Evolutionary conservation across 139 green algal genomes (phyloP).

Genomic region (Mesostigma viride): DNA sequence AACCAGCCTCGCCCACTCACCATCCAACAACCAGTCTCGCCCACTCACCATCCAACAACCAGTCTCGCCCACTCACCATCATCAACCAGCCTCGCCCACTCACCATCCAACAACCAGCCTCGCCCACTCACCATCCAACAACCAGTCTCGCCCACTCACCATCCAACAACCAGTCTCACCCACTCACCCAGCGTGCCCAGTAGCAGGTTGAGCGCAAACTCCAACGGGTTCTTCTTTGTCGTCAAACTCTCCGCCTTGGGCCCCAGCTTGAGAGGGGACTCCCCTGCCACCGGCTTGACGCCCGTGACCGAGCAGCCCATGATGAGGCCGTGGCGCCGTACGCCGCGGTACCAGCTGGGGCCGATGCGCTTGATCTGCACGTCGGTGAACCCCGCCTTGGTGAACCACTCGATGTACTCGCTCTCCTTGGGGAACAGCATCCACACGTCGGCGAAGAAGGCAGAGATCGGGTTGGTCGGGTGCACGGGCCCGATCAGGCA

Average conservation of each 20-base stretch:
- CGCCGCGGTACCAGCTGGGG: slow-evolving; percentile 86
- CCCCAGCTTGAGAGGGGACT: slow-evolving; percentile 32
- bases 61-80: no score
- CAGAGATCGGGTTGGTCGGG: slow-evolving; percentile 68
- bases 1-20: no score
- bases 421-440: slow-evolving; percentile 93
- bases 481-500: slow-evolving; percentile 89
- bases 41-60: no score
- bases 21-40: no score
- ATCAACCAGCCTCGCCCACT: no score
- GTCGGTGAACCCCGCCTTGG: slow-evolving; percentile 73
- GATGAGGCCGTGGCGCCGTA: slow-evolving; percentile 84
- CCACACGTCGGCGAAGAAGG: slow-evolving; percentile 82
- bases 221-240: slow-evolving; percentile 47
- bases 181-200: no score
- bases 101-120: no score
- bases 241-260: slow-evolving; percentile 51
- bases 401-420: slow-evolving; percentile 95
- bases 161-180: no score
- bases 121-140: no score
- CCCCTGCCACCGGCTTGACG: slow-evolving; percentile 52
- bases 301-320: slow-evolving; percentile 93
- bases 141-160: no score
- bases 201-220: slow-evolving; percentile 54
- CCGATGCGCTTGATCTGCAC: slow-evolving; percentile 86